A percentile compares a stretch with the other conserved stretches of the same genome.
These are phyloP conservation scores for Fusarium nodosum DNA, from an alignment of 2,329 filamentous ascomycete species.

Conservation along the genomic window DNA sequence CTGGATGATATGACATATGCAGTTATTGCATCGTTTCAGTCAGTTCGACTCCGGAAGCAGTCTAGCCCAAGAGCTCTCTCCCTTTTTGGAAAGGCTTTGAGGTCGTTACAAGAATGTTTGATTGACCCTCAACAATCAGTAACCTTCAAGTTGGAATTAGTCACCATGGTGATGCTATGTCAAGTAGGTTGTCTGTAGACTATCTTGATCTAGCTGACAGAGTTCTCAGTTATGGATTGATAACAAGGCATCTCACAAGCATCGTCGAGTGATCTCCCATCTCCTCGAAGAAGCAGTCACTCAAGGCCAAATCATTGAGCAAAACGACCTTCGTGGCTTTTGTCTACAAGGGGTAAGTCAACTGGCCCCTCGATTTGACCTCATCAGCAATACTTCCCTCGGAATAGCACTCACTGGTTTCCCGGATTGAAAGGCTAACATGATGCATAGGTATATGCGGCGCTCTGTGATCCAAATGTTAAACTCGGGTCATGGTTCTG, in stretches of 20 bases:
- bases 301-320: conserved; percentile 9
- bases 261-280: conserved; percentile 11
- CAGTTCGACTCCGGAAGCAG: conserved; percentile 6
- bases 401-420: not conserved
- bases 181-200: not conserved
- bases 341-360: conserved; percentile 19
- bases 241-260: conserved; percentile 24
- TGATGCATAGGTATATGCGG: conserved; percentile 9
- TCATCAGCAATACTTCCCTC: no score
- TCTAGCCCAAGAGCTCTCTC: not conserved
- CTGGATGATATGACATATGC: conserved; percentile 18
- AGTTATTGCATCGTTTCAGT: conserved; percentile 18
- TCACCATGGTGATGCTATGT: conserved; percentile 31
- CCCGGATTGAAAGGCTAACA: not conserved
- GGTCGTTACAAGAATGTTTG: conserved; percentile 13
- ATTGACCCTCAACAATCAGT: conserved; percentile 4
- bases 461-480: conserved; percentile 14
- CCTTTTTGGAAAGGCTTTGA: conserved; percentile 22
- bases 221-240: conserved; percentile 25
- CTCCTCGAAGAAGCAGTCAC: conserved; percentile 12
- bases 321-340: conserved; percentile 12
- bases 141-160: conserved; percentile 20
- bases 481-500: conserved; percentile 33
- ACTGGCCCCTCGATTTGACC: rapidly evolving
- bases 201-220: not conserved